A percentile compares a stretch with the other conserved stretches of the same genome.
Evolutionary conservation across 2,329 filamentous ascomycete genomes (phyloP).

Genomic region (Aspergillus brunneoviolaceus): DNA sequence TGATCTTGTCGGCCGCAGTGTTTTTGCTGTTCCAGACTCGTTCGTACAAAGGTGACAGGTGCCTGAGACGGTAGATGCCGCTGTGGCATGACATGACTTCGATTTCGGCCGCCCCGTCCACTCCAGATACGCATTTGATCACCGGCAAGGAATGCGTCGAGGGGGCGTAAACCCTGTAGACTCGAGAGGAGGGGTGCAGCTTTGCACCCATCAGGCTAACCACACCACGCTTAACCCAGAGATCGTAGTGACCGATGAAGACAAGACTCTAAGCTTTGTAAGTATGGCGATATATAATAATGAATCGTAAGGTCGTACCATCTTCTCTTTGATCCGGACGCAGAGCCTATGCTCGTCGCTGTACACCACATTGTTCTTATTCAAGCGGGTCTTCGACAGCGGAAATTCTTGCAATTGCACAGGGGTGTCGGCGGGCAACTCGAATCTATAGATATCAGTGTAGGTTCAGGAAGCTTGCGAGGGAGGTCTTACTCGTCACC

Average conservation of each 20-base stretch:
- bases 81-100: conserved; percentile 49
- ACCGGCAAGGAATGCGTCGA: conserved; percentile 57
- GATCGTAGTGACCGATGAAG: conserved; percentile 55
- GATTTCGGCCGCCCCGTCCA: conserved; percentile 47
- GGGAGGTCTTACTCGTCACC: conserved; percentile 25
- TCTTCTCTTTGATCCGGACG: conserved; percentile 41
- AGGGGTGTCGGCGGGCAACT: conserved; percentile 32
- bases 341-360: conserved; percentile 39
- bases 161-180: conserved; percentile 55
- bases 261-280: conserved; percentile 39
- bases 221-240: conserved; percentile 58
- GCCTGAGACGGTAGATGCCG: conserved; percentile 46
- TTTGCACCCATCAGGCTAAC: conserved; percentile 60
- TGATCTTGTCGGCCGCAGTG: conserved; percentile 33
- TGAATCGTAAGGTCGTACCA: conserved; percentile 25
- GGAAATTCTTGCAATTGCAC: conserved; percentile 39
- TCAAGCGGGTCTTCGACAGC: conserved; percentile 39
- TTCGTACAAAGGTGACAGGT: conserved; percentile 53
- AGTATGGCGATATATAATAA: conserved; percentile 13
- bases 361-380: conserved; percentile 39
- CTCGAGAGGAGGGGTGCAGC: conserved; percentile 45
- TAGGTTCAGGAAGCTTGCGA: not conserved
- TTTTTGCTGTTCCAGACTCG: conserved; percentile 52
- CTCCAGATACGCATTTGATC: conserved; percentile 47
- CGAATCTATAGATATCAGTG: conserved; percentile 29